Evolutionary conservation across 106 monocot genomes (phyloP), one percentile per base, ranked within the genome.

Genomic region (Acorus calamus): DNA sequence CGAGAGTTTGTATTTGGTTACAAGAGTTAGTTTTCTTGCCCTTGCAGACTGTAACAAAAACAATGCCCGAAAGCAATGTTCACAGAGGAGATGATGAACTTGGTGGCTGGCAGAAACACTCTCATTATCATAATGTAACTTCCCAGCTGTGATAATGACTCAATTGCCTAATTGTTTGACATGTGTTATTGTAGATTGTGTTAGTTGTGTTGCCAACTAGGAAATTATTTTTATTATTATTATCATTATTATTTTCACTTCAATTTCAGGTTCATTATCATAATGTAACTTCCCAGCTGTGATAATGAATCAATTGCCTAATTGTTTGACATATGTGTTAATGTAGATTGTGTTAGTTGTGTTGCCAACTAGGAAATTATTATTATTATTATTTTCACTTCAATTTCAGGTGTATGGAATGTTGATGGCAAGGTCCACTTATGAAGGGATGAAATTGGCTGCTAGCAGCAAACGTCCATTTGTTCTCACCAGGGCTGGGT

Each of bases 401-500:
- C 6, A 45, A 59, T 64, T 28, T 50, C 67, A 94, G 96, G 91
- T 88, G n/a, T 98, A 88, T 81, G 96, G 96, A 54, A 73, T 88
- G 77, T 78, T 98, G 50, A 98, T 98, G 96, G 91, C 91, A 65
- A 87, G 91, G 68, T 98, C 96, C 72, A 98, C 96, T 11, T 79
- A 75, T 66, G 88, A 98, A 76, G 96, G 96, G 63, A 88, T 98
- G 91, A 85, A 70, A 81, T 76, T 88, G 88, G 80, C 76, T 14
- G 69, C 64, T 65, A 62, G 48, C 14, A 66, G 71, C 7, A 91
- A 77, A 63, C 71, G 96, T 7, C 96, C 96, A 59, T 98, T 98
- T 81, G 96, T 98, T 75, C 91, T 98, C 55, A 98, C 96, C n/a
- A 84, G 96, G 77, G 87, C 96, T 73, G 96, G 96, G 11, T 98